Conservation (phyloP, 768 basidiomycete genomes). For the Strobilomyces echinocephalus region DNA sequence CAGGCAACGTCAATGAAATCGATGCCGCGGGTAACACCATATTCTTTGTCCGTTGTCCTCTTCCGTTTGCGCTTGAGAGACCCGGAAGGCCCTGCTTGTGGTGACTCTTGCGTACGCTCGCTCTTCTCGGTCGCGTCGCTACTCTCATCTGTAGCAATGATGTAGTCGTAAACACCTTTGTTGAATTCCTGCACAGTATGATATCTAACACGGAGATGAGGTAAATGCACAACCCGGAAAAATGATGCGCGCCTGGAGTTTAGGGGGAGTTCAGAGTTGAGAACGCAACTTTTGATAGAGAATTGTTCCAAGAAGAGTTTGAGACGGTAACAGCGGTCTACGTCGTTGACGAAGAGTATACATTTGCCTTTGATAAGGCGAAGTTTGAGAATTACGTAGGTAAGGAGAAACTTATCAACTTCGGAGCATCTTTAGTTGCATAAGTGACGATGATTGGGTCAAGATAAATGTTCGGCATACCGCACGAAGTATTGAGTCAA, state of each 20-base stretch:
- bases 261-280: slow-evolving; percentile 92
- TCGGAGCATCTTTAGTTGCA: slow-evolving; percentile 65
- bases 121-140: slow-evolving; percentile 46
- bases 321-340: slow-evolving; percentile 89
- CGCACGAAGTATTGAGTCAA: slow-evolving; percentile 83
- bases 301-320: slow-evolving; percentile 99
- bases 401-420: slow-evolving; percentile 94
- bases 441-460: background rate
- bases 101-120: slow-evolving; percentile 44
- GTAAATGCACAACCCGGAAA: background rate
- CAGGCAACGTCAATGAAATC: slow-evolving; percentile 97
- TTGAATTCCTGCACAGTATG: slow-evolving; percentile 99
- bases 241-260: slow-evolving; percentile 66
- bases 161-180: slow-evolving; percentile 96
- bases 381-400: slow-evolving; percentile 94
- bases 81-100: slow-evolving; percentile 35
- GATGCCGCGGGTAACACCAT: slow-evolving; percentile 91
- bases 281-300: slow-evolving; percentile 90
- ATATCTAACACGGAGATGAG: slow-evolving; percentile 48
- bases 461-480: slow-evolving; percentile 36
- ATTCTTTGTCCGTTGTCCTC: slow-evolving; percentile 64
- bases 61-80: slow-evolving; percentile 49
- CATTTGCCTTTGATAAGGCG: slow-evolving; percentile 95
- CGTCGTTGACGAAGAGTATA: slow-evolving; percentile 93
- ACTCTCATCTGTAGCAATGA: slow-evolving; percentile 95